Evolutionary conservation across 1,284 basidiomycete species (phyloP).

Genomic region (Ustilago sp.): DNA sequence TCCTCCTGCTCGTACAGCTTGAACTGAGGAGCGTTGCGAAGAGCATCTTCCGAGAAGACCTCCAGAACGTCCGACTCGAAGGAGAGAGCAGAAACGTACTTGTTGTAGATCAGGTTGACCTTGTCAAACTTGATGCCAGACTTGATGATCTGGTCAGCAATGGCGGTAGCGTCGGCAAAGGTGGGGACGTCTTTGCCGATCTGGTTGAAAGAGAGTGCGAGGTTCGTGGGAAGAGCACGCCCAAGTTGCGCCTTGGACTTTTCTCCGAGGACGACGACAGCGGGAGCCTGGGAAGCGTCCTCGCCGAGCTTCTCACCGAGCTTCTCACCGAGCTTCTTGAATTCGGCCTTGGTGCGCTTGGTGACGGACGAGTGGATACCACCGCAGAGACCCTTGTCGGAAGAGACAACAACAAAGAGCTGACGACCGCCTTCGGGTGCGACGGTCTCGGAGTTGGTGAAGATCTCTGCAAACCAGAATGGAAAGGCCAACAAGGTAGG

Average conservation of each 20-base stretch:
- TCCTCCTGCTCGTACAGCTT: conserved; percentile 69
- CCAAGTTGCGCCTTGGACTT: conserved; percentile 95
- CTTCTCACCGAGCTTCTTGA: conserved; percentile 71
- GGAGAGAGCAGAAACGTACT: conserved; percentile 91
- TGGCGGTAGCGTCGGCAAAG: conserved; percentile 92
- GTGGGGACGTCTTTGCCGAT: conserved; percentile 97
- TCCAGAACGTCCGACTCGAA: conserved; percentile 85
- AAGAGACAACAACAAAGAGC: conserved; percentile 87
- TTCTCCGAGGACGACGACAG: conserved; percentile 82
- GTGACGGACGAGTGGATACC: conserved; percentile 98
- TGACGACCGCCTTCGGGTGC: conserved; percentile 62
- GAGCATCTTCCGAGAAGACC: conserved; percentile 72
- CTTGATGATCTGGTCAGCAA: conserved; percentile 92
- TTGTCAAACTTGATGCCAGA: conserved; percentile 88
- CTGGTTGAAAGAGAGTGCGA: conserved; percentile 93
- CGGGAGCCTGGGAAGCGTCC: conserved; percentile 49
- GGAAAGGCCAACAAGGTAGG: background rate
- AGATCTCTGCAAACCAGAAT: conserved; percentile 57
- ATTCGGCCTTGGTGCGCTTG: conserved; percentile 83
- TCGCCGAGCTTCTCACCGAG: conserved; percentile 72
- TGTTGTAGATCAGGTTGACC: conserved; percentile 89
- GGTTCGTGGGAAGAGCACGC: conserved; percentile 77
- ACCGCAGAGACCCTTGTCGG: conserved; percentile 99
- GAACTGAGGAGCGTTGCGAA: conserved; percentile 74
- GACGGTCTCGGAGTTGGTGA: conserved; percentile 66